These are phyloP conservation scores for Aspergillus pseudoglaucus DNA, from an alignment of 2,329 filamentous ascomycete genomes.

Conservation along the genomic window DNA sequence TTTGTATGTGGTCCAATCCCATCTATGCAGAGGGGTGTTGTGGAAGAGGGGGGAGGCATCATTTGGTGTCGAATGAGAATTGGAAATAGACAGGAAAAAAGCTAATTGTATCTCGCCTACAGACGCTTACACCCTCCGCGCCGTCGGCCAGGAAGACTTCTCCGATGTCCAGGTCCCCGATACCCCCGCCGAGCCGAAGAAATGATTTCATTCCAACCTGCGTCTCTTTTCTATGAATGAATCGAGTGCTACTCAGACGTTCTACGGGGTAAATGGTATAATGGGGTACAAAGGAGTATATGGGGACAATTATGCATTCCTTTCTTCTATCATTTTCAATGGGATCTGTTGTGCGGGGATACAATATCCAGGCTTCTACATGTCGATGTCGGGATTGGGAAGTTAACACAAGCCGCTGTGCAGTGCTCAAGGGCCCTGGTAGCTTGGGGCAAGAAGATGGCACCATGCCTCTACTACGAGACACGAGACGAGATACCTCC, in stretches of 20 bases:
- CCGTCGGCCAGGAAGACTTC: conserved; percentile 94
- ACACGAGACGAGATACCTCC: background rate
- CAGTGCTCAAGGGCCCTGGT: no score
- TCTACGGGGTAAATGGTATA: conserved; percentile 8
- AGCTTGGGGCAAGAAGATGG: background rate
- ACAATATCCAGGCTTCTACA: background rate
- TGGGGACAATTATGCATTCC: background rate
- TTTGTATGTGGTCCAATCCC: conserved; percentile 62
- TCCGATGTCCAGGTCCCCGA: conserved; percentile 89
- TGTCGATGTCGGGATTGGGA: no score
- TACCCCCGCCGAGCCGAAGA: conserved; percentile 43
- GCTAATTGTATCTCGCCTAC: conserved; percentile 5
- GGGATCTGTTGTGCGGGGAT: background rate
- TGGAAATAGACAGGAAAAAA: background rate
- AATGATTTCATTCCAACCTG: conserved; percentile 15
- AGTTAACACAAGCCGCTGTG: no score
- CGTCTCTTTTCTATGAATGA: background rate
- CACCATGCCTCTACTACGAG: background rate
- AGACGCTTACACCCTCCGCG: conserved; percentile 69
- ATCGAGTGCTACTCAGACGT: background rate
- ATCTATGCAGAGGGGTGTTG: background rate
- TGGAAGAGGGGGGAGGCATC: background rate
- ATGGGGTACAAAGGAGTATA: conserved; percentile 10
- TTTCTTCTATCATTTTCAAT: background rate
- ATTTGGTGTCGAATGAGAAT: no score